Evolutionary conservation across 495 filamentous ascomycete species (phyloP), one percentile per base, ranked within the genome.

Genomic region (Lasiosphaeria ovina): DNA sequence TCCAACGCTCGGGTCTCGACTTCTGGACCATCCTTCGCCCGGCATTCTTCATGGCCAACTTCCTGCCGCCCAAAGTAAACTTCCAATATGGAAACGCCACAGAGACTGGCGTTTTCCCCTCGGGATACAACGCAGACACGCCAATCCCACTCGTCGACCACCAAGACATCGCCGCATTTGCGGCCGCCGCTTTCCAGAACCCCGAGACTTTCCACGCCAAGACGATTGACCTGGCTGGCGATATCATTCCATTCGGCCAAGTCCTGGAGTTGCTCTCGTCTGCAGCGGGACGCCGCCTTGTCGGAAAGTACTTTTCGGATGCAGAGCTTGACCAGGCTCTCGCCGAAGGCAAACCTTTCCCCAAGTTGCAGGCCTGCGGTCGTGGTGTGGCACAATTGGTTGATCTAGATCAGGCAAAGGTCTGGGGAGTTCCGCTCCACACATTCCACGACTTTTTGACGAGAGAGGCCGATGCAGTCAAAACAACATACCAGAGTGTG

Each of bases 1-100:
- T 81, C 5, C 65, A 63, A 14, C 35, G 36, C 14, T 56, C 68
- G 0, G 75, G 73, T 2, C 75, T 80, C 60, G 61, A 73, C 12
- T 44, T 58, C 24, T 80, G 75, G 71, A 79, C 78, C 0, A 74
- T 82, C 35, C 35, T 82, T 7, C 72, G 75, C 8, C 76, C 77
- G 2, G 78, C 72, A 3, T 75, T 72, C 47, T 84, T 82, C 71
- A 83, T 83, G 80, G 67, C 73, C 5, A 84, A 84, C 54, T 77
- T 75, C 61, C 59, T 81, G 3, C 34, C 49, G 0, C 76, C 77
- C 6, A 64, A 73, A 17, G 69, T 72, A 3, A 6, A 51, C 0
- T 42, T 57, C 0, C 70, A 78, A 68, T 80, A 75, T 47, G 66
- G 72, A 1, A 75, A 72, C 3, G 59, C 81, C 0, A 63, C 60